Evolutionary conservation across 306 rosid species (phyloP).

Genomic region (Castanea sativa): DNA sequence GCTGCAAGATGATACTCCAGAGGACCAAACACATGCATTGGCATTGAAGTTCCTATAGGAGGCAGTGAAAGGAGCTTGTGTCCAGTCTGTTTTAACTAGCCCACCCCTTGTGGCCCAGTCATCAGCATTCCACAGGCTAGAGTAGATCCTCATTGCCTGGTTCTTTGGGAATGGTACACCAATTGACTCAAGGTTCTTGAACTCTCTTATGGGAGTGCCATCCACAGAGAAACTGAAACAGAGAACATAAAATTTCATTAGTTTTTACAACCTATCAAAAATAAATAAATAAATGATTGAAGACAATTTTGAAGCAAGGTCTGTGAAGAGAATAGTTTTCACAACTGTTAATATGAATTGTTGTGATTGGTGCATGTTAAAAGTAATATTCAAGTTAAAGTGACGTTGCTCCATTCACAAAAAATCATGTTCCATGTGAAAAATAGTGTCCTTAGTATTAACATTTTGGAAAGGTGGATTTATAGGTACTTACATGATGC

Average conservation of each 20-base stretch:
- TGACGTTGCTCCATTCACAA: no score
- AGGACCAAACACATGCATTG: constrained; percentile 46
- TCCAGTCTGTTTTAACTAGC: constrained; percentile 66
- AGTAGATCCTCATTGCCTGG: constrained; percentile 62
- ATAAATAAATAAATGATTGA: no score
- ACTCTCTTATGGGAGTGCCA: constrained; percentile 65
- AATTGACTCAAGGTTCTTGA: constrained; percentile 57
- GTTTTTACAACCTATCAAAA: no score
- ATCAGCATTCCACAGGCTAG: constrained; percentile 75
- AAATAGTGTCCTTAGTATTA: no score
- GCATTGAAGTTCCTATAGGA: constrained; percentile 63
- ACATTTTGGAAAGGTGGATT: no score
- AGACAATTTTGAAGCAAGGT: background rate
- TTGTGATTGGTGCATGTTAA: background rate
- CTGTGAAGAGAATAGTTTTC: no score
- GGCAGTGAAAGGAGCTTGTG: constrained; percentile 56
- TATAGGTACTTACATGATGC: constrained; percentile 40
- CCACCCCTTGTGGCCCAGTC: constrained; percentile 94
- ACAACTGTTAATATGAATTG: no score
- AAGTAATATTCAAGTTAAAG: no score
- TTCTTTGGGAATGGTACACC: constrained; percentile 57
- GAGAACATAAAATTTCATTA: background rate
- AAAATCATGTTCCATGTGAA: no score
- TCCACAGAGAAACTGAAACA: constrained; percentile 61
- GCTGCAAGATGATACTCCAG: constrained; percentile 48